Evolutionary conservation across 225 moss, liverwort and hornwort species (phyloP).

Genomic region (Bryum argenteum): DNA sequence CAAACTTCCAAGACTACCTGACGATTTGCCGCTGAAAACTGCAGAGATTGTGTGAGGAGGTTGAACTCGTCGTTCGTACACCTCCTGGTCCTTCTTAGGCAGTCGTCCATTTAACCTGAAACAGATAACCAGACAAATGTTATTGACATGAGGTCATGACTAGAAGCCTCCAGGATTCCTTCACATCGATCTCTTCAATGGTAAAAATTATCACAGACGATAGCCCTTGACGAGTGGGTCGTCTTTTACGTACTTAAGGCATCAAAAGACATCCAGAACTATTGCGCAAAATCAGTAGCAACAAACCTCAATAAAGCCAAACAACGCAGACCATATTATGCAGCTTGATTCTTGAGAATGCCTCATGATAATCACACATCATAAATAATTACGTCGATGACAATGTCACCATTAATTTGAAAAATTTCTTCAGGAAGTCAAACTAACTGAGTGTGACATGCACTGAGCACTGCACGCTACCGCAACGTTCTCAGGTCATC

Average conservation of each 20-base stretch:
- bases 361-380: background rate
- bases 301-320: background rate
- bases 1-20: constrained; percentile 10
- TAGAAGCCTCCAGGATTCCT: background rate
- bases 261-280: background rate
- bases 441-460: background rate
- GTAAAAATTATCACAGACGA: background rate
- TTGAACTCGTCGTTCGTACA: constrained; percentile 13
- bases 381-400: background rate
- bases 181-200: background rate
- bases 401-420: background rate
- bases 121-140: constrained; percentile 4
- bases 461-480: background rate
- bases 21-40: constrained; percentile 26
- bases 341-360: background rate
- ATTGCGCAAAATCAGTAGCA: background rate
- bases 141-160: background rate
- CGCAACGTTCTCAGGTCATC: background rate
- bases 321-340: background rate
- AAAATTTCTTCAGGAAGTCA: background rate
- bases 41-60: constrained; percentile 20
- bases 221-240: background rate
- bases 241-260: background rate
- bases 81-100: constrained; percentile 24
- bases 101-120: constrained; percentile 17